Evolutionary conservation across 176 grass and related monocot species (phyloP), one percentile per base, ranked within the genome.

Genomic region (Cymbopogon citratus): DNA sequence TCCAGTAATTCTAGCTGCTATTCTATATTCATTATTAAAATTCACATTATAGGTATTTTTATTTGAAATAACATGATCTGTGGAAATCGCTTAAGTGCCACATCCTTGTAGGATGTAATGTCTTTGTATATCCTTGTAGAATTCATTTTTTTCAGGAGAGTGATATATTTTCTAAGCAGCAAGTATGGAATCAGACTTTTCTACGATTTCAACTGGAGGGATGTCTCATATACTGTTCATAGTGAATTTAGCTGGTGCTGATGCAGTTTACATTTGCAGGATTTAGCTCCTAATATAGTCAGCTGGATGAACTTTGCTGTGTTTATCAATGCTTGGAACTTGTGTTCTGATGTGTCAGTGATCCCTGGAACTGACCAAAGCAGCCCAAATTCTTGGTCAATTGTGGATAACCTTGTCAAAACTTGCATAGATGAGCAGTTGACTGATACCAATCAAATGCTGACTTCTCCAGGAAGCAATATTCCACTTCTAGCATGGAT

Each of bases 311-410:
- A 41, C 75, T 99, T 99, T 64, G 73, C 93, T 52, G 80, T 91
- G 60, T 99, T 95, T 91, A 90, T 95, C 60, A 99, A 99, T 85
- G 93, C 97, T 34, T 93, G 89, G 93, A 99, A 93, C 72, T 87
- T 81, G 65, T 87, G 87, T 74, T 89, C 81, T 67, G 86, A 54
- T 14, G 75, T 89, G 14, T 49, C 77, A 2, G 72, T 85, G 45
- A 67, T 89, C 66, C 74, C 85, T 39, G 87, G 35, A 46, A 71
- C 56, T 71, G 85, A 86, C 3, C 16, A 66, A 33, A 85, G 64
- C 27, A 87, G 68, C 52, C 60, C 77, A 63, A 87, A 69, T 90
- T 93, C 90, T 34, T 99, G 97, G 97, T 75, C 77, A 24, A 81
- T 90, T 31, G 87, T 99, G 60, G 93, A 93, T 86, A 81, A n/a